These are phyloP conservation scores for Nothophytophthora sp. DNA, from an alignment of 352 stramenopile genomes.

Conservation along the genomic window DNA sequence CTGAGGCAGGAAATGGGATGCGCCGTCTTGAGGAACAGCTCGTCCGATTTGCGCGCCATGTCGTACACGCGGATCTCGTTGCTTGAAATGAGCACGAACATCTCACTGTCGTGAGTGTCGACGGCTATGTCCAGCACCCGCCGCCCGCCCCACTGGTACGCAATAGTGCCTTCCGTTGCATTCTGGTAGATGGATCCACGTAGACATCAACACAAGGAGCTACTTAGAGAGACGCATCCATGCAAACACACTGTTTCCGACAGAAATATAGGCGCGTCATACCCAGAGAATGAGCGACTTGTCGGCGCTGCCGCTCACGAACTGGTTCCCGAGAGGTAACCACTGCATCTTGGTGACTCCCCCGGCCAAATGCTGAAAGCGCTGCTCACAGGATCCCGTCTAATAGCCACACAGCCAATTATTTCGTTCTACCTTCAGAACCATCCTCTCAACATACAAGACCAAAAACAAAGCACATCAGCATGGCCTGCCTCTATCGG, in stretches of 20 bases:
- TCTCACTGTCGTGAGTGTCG: slow-evolving; percentile 48
- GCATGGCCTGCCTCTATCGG: too few relatives aligned
- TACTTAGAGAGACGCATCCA: too few relatives aligned
- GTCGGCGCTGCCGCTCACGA: slow-evolving; percentile 70
- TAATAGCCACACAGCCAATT: too few relatives aligned
- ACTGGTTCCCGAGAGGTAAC: slow-evolving; percentile 57
- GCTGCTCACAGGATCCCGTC: slow-evolving; percentile 48
- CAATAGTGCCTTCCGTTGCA: slow-evolving; percentile 43
- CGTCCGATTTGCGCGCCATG: slow-evolving; percentile 54
- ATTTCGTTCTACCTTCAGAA: too few relatives aligned
- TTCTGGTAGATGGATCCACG: too few relatives aligned
- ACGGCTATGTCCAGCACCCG: slow-evolving; percentile 61
- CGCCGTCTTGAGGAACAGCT: slow-evolving; percentile 52
- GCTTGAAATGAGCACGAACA: slow-evolving; percentile 61
- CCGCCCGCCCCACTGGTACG: slow-evolving; percentile 71
- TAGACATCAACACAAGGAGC: too few relatives aligned
- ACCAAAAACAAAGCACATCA: neutral
- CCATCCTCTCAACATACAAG: too few relatives aligned
- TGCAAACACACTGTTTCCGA: too few relatives aligned
- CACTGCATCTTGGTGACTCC: slow-evolving; percentile 54
- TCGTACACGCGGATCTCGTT: slow-evolving; percentile 69
- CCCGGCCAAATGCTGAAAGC: slow-evolving; percentile 60
- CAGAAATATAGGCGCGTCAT: slow-evolving; percentile 4
- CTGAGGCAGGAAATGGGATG: slow-evolving; percentile 59
- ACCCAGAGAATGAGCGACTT: slow-evolving; percentile 82